phyloP scores from a whole-genome alignment of 495 filamentous ascomycete genomes.

The Saxispiralis lemnorum region DNA sequence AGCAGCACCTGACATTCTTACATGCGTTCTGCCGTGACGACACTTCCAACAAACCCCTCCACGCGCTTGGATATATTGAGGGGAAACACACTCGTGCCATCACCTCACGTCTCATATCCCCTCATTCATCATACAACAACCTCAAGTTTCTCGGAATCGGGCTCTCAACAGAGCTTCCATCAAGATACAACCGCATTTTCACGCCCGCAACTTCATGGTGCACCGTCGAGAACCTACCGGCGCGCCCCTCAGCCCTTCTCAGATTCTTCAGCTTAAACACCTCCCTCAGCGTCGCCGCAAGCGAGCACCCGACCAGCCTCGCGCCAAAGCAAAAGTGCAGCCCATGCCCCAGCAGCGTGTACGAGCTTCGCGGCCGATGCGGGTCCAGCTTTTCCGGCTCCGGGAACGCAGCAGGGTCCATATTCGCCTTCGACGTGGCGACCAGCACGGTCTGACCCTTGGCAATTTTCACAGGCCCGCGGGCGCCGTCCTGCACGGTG shows the following conservation, averaged over 20 bases:
- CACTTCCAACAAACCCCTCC: no score
- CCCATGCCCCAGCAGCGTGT: conserved; percentile 14
- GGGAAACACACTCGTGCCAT: no score
- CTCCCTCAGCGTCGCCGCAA: conserved; percentile 20
- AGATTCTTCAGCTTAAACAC: conserved; percentile 21
- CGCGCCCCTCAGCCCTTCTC: conserved; percentile 13
- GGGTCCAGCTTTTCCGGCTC: conserved; percentile 18
- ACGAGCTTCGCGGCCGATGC: conserved; percentile 10
- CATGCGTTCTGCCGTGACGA: no score
- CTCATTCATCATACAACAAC: conserved; percentile 25
- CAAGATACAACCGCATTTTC: conserved; percentile 25
- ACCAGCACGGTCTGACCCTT: conserved; percentile 13
- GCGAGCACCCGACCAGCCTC: conserved; percentile 14
- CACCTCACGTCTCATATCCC: background rate
- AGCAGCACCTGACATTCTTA: no score
- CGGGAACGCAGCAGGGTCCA: conserved; percentile 19
- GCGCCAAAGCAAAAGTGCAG: conserved; percentile 1
- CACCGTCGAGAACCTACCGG: conserved; percentile 19
- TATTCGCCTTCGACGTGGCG: conserved; percentile 18
- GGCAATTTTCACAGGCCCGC: conserved; percentile 12
- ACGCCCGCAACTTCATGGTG: conserved; percentile 24
- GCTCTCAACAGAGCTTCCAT: conserved; percentile 22
- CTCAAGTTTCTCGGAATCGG: conserved; percentile 26
- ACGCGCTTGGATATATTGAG: no score
- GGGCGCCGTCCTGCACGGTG: conserved; percentile 13